These are phyloP conservation scores for Mycena pura DNA, from an alignment of 768 basidiomycete species.

Conservation along the genomic window DNA sequence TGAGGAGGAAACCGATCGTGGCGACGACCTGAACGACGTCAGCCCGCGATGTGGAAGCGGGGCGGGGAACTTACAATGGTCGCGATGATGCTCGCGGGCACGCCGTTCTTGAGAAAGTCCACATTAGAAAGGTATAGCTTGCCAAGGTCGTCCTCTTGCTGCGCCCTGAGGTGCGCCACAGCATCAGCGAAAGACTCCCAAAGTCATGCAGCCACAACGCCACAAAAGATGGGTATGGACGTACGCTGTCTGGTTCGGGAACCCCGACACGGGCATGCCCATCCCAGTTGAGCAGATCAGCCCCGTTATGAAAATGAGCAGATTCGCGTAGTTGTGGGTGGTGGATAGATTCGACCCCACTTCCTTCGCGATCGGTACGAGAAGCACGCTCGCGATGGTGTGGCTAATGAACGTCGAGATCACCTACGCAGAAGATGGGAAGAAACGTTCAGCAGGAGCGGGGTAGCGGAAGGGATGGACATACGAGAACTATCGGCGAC, in stretches of 20 bases:
- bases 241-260: slow-evolving; percentile 97
- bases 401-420: slow-evolving; percentile 97
- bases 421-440: slow-evolving; percentile 52
- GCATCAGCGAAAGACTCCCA: neutral
- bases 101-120: slow-evolving; percentile 93
- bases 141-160: slow-evolving; percentile 94
- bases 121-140: slow-evolving; percentile 83
- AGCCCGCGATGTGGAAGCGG: slow-evolving; percentile 5
- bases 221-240: slow-evolving; percentile 41
- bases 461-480: slow-evolving; percentile 35
- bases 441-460: neutral
- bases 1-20: slow-evolving; percentile 84
- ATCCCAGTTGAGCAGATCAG: slow-evolving; percentile 95
- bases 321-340: slow-evolving; percentile 71
- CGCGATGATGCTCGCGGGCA: slow-evolving; percentile 93
- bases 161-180: slow-evolving; percentile 64
- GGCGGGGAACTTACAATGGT: slow-evolving; percentile 61
- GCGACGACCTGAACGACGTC: slow-evolving; percentile 67
- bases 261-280: slow-evolving; percentile 99
- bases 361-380: slow-evolving; percentile 95
- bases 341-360: slow-evolving; percentile 82
- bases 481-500: slow-evolving; percentile 71
- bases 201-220: slow-evolving; percentile 12
- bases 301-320: slow-evolving; percentile 93
- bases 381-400: slow-evolving; percentile 93